phyloP scores from a whole-genome alignment of 1,284 basidiomycete species.

The Lignosus rhinocerotis region DNA sequence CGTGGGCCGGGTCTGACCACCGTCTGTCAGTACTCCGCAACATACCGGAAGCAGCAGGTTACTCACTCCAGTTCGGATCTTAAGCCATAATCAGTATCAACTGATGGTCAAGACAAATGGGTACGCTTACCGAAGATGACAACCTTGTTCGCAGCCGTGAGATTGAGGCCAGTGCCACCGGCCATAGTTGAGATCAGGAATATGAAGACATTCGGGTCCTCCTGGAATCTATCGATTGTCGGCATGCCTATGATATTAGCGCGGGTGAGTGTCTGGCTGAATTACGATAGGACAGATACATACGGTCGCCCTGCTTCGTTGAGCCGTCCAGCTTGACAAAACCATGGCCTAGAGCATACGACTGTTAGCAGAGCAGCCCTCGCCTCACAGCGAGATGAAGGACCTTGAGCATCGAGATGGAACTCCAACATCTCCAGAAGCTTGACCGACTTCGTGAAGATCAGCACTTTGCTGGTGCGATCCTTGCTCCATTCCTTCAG shows the following conservation, averaged over 20 bases:
- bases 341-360: constrained; percentile 47
- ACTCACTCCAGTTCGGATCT: constrained; percentile 89
- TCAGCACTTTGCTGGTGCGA: constrained; percentile 71
- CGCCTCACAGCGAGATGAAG: constrained; percentile 9
- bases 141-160: constrained; percentile 81
- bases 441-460: constrained; percentile 87
- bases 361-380: not conserved
- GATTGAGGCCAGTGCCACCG: constrained; percentile 75
- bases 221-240: constrained; percentile 79
- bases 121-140: constrained; percentile 73
- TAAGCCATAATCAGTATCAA: not conserved
- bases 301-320: constrained; percentile 63
- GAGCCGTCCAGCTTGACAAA: constrained; percentile 77
- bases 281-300: constrained; percentile 26
- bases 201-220: constrained; percentile 70
- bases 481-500: constrained; percentile 68
- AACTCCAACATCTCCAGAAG: constrained; percentile 78
- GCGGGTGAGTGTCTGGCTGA: not conserved
- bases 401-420: constrained; percentile 60
- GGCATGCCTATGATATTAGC: constrained; percentile 61
- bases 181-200: constrained; percentile 82
- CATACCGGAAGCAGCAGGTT: not conserved
- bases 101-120: not conserved
- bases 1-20: constrained; percentile 75
- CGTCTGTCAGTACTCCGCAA: not conserved